phyloP scores from a whole-genome alignment of 768 basidiomycete species.

The Cystobasidium onofrii region DNA sequence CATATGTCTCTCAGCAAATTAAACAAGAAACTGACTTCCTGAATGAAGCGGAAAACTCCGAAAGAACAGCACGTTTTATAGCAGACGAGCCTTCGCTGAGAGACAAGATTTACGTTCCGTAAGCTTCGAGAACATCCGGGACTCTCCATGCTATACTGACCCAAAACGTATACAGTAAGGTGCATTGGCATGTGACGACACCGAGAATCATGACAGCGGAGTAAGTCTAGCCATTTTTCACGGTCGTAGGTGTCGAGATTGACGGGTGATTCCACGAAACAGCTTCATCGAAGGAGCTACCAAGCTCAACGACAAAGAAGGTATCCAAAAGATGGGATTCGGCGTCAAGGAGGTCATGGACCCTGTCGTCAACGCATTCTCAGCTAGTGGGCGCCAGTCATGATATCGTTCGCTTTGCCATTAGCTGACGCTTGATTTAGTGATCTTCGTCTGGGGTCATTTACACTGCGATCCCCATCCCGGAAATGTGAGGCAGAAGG shows the following conservation, averaged over 20 bases:
- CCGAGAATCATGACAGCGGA: conserved; percentile 73
- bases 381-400: conserved; percentile 50
- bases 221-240: conserved; percentile 43
- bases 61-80: conserved; percentile 60
- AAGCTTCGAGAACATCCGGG: conserved; percentile 39
- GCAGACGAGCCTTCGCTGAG: conserved; percentile 62
- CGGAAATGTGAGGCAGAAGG: conserved; percentile 41
- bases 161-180: conserved; percentile 51
- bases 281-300: conserved; percentile 36
- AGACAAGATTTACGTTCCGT: conserved; percentile 67
- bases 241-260: neutral
- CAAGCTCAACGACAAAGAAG: conserved; percentile 46
- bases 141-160: too few species aligned
- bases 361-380: conserved; percentile 76
- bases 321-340: conserved; percentile 45
- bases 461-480: conserved; percentile 57
- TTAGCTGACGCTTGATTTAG: conserved; percentile 40
- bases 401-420: too few species aligned
- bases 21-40: conserved; percentile 73
- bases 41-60: conserved; percentile 69
- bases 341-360: conserved; percentile 58
- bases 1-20: conserved; percentile 62
- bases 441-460: conserved; percentile 56
- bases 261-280: neutral
- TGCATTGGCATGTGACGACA: conserved; percentile 64